Base-by-base conservation (phyloP, 2,329 filamentous ascomycete genomes). In the Aspergillus sp. region DNA sequence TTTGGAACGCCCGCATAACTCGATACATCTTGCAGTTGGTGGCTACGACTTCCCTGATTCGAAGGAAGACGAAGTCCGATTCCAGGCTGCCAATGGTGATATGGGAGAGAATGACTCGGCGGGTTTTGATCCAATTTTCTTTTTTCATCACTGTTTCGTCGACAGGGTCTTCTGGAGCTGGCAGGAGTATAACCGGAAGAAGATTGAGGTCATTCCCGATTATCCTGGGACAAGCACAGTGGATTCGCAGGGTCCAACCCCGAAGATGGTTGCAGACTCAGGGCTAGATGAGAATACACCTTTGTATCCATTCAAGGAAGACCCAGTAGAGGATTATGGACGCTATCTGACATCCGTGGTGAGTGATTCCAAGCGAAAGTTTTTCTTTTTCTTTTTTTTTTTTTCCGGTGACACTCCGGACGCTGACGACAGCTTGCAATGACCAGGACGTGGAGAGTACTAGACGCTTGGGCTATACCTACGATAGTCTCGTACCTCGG, bases 101-200 rank as follows among this genome's bases (percentile, higher is more conserved):
- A 65, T 64, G 59, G 62, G 60, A 3, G 59, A 61, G 46, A 66
- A 65, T 44, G 59, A 66, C n/a, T 64, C 59, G 29, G 60, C 62
- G 4, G 51, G 46, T 4, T 65, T 66, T 34, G 63, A 66, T 41
- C 60, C 60, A n/a, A 54, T 63, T 44, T 64, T 65, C 44, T 64
- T 50, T 52, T 58, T 64, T 46, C 62, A 65, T 41, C 62, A 64
- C 46, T 53, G 48, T 48, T 64, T 61, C 44, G 50, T 65, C 41
- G 61, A 65, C 51, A 47, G 49, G 32, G 44, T 57, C 5, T 64
- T 65, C 46, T 63, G 61, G 60, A 41, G 40, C 4, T 65, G 63
- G 63, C 63, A 66, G 52, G 44, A 45, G 4, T 34, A 60, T 34
- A 34, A 42, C 9, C 36, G 26, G 36, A 39, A 19, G 26, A 39